A percentile compares a stretch with the other conserved stretches of the same genome.
These are phyloP conservation scores for Globisporangium mamillatum DNA, from an alignment of 352 stramenopile species.

Conservation along the genomic window DNA sequence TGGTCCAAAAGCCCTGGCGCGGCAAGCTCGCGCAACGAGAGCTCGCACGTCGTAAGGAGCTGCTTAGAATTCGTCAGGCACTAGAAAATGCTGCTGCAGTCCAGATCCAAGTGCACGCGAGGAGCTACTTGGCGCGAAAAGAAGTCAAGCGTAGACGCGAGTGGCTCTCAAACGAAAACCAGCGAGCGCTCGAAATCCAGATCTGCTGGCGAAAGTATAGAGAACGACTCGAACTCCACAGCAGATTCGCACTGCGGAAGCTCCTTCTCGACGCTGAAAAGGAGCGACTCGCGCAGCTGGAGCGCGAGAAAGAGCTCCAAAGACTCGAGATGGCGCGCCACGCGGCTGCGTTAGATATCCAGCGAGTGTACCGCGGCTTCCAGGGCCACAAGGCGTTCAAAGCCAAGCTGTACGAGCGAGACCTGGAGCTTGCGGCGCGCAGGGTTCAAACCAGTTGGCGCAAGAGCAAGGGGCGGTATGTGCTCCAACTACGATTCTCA, in stretches of 20 bases:
- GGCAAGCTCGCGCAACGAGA: conserved; percentile 23
- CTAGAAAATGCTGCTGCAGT: conserved; percentile 24
- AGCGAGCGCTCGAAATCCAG: conserved; percentile 19
- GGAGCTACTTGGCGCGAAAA: conserved; percentile 26
- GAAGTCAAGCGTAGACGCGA: conserved; percentile 6
- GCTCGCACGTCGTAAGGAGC: conserved; percentile 14
- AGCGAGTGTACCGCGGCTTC: conserved; percentile 43
- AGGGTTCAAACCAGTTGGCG: conserved; percentile 54
- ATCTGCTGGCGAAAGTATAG: conserved; percentile 25
- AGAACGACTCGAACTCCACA: conserved; percentile 15
- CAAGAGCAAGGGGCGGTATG: conserved; percentile 36
- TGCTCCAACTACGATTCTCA: conserved; percentile 47
- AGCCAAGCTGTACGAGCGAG: conserved; percentile 13
- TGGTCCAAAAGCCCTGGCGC: conserved; percentile 40
- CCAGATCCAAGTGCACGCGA: conserved; percentile 26
- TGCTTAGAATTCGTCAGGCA: conserved; percentile 8
- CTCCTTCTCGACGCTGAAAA: conserved; percentile 27
- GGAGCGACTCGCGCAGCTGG: conserved; percentile 21
- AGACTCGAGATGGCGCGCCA: conserved; percentile 14
- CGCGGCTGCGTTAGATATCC: conserved; percentile 25
- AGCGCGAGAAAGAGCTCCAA: conserved; percentile 22
- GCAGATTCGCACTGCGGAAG: conserved; percentile 30
- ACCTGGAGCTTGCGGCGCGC: conserved; percentile 30
- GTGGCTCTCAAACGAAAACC: conserved; percentile 24
- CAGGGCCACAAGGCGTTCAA: conserved; percentile 24